A percentile compares a stretch with the other conserved stretches of the same genome.
Conservation (phyloP, 1,139 yeast species). For the Diutina sp. region DNA sequence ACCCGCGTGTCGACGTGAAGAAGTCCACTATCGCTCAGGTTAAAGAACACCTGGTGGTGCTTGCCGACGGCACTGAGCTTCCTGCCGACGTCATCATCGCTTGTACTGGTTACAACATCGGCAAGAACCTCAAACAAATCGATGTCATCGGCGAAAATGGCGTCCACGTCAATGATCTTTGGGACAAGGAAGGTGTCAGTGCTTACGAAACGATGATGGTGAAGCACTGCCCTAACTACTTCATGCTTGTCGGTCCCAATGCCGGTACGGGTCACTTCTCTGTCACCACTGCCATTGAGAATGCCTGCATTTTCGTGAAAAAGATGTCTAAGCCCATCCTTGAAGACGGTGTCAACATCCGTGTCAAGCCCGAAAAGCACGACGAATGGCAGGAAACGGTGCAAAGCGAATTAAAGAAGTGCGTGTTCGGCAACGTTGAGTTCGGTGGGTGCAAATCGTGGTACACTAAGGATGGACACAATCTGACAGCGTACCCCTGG, state of each 20-base stretch:
- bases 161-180: background rate
- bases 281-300: conserved; percentile 1
- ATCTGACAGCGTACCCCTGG: background rate
- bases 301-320: background rate
- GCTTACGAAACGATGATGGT: conserved; percentile 1
- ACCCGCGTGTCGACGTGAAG: background rate
- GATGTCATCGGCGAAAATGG: background rate
- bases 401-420: background rate
- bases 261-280: background rate
- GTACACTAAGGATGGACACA: background rate
- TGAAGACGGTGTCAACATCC: background rate
- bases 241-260: background rate
- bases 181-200: background rate
- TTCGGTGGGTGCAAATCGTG: conserved; percentile 1
- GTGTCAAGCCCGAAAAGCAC: background rate
- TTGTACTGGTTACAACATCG: conserved; percentile 1
- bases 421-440: background rate
- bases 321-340: background rate
- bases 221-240: background rate
- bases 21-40: background rate
- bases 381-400: background rate
- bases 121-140: background rate
- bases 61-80: background rate
- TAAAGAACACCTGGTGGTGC: conserved; percentile 1
- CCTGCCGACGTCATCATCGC: background rate